phyloP scores from a whole-genome alignment of 345 rosid genomes.

The Litchi chinensis region DNA sequence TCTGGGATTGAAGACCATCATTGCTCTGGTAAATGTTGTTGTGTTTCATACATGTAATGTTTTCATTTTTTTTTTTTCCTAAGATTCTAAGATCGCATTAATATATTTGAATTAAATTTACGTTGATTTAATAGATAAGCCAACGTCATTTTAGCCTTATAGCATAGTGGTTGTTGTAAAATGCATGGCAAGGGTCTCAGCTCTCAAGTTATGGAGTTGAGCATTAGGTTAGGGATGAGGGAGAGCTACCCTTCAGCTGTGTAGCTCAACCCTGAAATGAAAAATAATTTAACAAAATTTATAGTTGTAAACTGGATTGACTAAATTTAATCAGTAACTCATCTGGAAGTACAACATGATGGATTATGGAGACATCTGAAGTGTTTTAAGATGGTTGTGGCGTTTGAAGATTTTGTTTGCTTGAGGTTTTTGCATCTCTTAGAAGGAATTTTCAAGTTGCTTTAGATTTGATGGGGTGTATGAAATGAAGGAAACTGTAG shows the following conservation, averaged over 20 bases:
- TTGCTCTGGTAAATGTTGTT: constrained; percentile 1
- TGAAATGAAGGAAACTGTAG: too few species aligned
- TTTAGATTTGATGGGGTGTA: too few species aligned
- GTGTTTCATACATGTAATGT: constrained; percentile 4
- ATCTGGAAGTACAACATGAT: too few species aligned
- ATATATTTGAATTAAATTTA: background rate
- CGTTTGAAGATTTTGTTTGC: background rate
- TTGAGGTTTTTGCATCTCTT: too few species aligned
- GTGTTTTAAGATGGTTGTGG: background rate
- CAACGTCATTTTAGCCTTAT: background rate
- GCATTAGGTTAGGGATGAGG: background rate
- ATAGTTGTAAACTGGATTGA: too few species aligned
- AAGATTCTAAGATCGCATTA: background rate
- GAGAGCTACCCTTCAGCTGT: background rate
- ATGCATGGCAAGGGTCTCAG: background rate
- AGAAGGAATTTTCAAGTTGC: too few species aligned
- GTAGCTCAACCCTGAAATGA: background rate
- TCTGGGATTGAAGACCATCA: constrained; percentile 18
- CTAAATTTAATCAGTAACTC: too few species aligned
- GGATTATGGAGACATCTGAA: background rate
- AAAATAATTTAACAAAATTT: too few species aligned
- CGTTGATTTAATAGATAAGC: background rate
- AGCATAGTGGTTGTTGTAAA: background rate
- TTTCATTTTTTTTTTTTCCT: background rate
- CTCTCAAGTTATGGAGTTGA: background rate